Base-by-base conservation (phyloP, 768 basidiomycete genomes). In the Lactarius evosmus region DNA sequence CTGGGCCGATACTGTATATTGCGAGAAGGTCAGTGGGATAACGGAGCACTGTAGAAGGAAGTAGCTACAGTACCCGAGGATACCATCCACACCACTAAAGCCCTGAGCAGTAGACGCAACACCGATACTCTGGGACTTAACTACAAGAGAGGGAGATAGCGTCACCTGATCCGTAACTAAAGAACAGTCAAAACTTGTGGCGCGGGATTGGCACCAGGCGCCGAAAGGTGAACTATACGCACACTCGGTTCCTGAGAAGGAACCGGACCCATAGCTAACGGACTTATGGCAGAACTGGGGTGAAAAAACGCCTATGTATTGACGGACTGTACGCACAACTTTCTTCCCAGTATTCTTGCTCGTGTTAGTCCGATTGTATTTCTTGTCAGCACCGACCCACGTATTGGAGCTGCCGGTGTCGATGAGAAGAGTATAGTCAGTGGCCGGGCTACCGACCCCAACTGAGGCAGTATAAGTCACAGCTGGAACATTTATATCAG, bases 351-450 rank as follows among this genome's bases (percentile, higher is more conserved):
- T 81, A 66, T 68, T 72, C 62, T 76, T 74, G 71, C 79, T 80
- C 3, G 83, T 79, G 53, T 71, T 75, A 1, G 84, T 83, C 25
- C 73, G 76, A 2, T 69, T 74, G 72, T 82, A 87, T 41, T 72
- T 59, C 66, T 75, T 77, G 63, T 70, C 74, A 3, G 84, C 85
- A 46, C 84, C 84, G 38, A 85, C 70, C 85, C 83, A 86, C 19
- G 81, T 83, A 72, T 83, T 82, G 50, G 75, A 82, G 74, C 75
- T 79, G 79, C 84, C 83, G 0, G 83, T 86, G 61, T 86, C 84
- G 34, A 85, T 83, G 54, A 86, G 76, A 44, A 87, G 79, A 2
- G 72, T 80, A 69, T 78, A 85, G 55, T 76, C 65, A 5, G 80
- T 80, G 2, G 82, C 69, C 7, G 84, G 84, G 53, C 69, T 75